Percentiles rank a stretch among this genome's conserved stretches.
These are phyloP conservation scores for Eucalyptus paniculata DNA, from an alignment of 345 rosid species.

Conservation along the genomic window DNA sequence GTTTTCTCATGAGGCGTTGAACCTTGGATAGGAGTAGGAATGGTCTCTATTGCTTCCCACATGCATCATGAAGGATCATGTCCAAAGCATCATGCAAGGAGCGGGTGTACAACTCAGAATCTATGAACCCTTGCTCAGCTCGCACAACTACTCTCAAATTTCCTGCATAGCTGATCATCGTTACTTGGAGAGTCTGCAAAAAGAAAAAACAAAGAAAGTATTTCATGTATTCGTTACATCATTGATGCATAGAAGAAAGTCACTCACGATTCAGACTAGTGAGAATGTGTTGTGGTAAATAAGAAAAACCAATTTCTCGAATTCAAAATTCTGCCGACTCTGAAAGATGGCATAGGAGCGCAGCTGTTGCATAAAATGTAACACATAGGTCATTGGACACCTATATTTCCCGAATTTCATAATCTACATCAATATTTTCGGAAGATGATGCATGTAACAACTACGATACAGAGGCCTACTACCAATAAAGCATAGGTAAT, in stretches of 20 bases:
- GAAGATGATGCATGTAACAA: no score
- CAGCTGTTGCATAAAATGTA: neutral
- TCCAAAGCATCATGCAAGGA: neutral
- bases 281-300: neutral
- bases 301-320: neutral
- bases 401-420: neutral
- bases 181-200: conserved; percentile 10
- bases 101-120: neutral
- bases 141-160: conserved; percentile 3
- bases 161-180: conserved; percentile 22
- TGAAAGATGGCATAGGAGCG: neutral
- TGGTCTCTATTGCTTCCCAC: neutral
- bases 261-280: neutral
- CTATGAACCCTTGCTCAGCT: conserved; percentile 23
- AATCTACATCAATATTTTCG: no score
- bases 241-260: neutral
- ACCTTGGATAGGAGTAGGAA: neutral
- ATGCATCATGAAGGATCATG: neutral
- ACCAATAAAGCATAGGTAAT: conserved; percentile 6
- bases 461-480: neutral
- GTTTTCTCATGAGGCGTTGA: neutral
- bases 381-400: neutral
- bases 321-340: neutral
- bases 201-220: neutral
- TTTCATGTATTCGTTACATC: neutral